Percentiles rank a stretch among this genome's conserved stretches.
phyloP scores from a whole-genome alignment of 768 basidiomycete genomes.

The Hericium alpestre region DNA sequence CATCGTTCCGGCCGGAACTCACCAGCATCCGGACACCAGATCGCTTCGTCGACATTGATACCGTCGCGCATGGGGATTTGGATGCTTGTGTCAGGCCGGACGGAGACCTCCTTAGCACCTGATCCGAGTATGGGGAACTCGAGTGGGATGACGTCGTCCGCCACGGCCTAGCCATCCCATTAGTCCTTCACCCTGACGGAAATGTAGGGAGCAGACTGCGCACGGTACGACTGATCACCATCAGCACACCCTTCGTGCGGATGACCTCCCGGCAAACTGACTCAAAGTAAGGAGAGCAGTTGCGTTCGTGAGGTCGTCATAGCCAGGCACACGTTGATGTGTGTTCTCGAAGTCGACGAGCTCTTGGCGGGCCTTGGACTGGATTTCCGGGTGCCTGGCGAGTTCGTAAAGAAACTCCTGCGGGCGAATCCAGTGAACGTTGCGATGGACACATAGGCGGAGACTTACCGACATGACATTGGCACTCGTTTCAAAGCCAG shows the following conservation, averaged over 20 bases:
- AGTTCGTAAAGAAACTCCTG: not conserved
- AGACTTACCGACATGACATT: not conserved
- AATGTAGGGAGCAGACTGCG: not conserved
- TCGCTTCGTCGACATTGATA: conserved; percentile 7
- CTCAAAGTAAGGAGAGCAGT: not conserved
- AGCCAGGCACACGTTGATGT: not conserved
- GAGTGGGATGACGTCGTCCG: conserved; percentile 13
- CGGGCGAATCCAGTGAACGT: not conserved
- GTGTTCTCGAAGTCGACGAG: not conserved
- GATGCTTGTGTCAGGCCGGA: conserved; percentile 7
- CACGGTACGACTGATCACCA: conserved; percentile 8
- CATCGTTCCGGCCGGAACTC: conserved; percentile 15
- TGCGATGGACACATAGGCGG: not conserved
- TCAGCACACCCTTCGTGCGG: conserved; percentile 8
- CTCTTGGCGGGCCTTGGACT: not conserved
- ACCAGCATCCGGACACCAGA: conserved; percentile 11
- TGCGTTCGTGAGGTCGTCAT: not conserved
- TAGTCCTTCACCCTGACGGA: no score
- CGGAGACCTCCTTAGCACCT: not conserved
- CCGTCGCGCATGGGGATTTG: conserved; percentile 11
- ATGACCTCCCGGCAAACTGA: not conserved
- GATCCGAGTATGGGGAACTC: conserved; percentile 3
- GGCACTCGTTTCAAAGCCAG: not conserved
- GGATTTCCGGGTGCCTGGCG: not conserved
- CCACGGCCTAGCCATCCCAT: conserved; percentile 3